Evolutionary conservation across 805 yeast genomes (phyloP).

Genomic region (Hagleromyces aurorensis): DNA sequence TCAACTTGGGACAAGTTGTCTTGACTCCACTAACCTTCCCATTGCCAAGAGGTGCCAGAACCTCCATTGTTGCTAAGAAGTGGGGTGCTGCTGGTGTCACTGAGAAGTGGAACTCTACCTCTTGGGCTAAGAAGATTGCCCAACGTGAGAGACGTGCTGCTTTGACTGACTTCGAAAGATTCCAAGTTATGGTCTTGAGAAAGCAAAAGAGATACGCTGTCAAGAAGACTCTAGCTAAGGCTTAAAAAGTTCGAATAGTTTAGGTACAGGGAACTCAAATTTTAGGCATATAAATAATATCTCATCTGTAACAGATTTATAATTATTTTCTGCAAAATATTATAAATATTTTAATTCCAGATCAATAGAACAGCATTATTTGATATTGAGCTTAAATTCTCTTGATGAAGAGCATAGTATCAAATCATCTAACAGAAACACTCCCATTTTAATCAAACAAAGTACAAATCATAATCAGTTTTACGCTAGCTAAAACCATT

Average conservation of each 20-base stretch:
- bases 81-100: constrained; percentile 87
- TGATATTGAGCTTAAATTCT: no score
- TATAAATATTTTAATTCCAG: no score
- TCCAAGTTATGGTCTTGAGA: constrained; percentile 96
- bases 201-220: constrained; percentile 95
- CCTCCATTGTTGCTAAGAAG: constrained; percentile 79
- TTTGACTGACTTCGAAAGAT: constrained; percentile 97
- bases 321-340: no score
- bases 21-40: constrained; percentile 87
- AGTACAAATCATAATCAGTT: constrained; percentile 1
- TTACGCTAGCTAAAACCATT: constrained; percentile 3
- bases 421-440: not conserved
- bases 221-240: constrained; percentile 95
- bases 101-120: constrained; percentile 83
- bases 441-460: not conserved
- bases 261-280: constrained; percentile 3
- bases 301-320: no score
- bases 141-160: constrained; percentile 88
- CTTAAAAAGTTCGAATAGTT: constrained; percentile 38
- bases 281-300: no score
- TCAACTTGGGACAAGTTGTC: constrained; percentile 77
- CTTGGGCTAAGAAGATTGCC: constrained; percentile 98
- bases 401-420: no score
- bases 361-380: no score
- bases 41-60: constrained; percentile 92